Evolutionary conservation across 306 rosid species (phyloP).

Genomic region (Pachyrhizus erosus): DNA sequence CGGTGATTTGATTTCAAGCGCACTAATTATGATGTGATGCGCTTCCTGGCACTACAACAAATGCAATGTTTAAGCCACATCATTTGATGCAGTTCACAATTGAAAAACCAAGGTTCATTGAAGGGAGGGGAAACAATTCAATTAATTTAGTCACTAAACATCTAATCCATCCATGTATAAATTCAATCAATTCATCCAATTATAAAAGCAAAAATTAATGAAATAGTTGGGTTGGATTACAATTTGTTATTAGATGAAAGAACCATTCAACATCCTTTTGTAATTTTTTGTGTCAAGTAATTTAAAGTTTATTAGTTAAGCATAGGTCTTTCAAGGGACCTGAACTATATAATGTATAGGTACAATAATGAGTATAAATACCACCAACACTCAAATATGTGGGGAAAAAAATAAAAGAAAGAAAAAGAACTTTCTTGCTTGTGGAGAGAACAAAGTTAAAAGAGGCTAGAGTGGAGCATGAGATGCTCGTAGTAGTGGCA

Average conservation of each 20-base stretch:
- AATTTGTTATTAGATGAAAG: neutral
- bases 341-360: no score
- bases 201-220: neutral
- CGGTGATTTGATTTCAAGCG: neutral
- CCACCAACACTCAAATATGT: neutral
- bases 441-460: conserved; percentile 42
- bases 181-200: neutral
- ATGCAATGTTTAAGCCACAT: neutral
- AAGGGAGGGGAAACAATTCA: neutral
- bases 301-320: no score
- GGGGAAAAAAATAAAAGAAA: neutral
- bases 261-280: neutral
- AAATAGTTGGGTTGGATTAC: neutral
- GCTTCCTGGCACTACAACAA: neutral
- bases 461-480: conserved; percentile 44
- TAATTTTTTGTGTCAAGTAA: no score
- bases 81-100: neutral
- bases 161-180: neutral
- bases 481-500: conserved; percentile 58
- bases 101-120: neutral
- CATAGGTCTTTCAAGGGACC: neutral
- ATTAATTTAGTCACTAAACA: neutral
- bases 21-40: neutral
- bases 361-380: no score
- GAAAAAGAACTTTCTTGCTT: neutral